These are phyloP conservation scores for Fusarium succisae DNA, from an alignment of 2,329 filamentous ascomycete species.

Conservation along the genomic window DNA sequence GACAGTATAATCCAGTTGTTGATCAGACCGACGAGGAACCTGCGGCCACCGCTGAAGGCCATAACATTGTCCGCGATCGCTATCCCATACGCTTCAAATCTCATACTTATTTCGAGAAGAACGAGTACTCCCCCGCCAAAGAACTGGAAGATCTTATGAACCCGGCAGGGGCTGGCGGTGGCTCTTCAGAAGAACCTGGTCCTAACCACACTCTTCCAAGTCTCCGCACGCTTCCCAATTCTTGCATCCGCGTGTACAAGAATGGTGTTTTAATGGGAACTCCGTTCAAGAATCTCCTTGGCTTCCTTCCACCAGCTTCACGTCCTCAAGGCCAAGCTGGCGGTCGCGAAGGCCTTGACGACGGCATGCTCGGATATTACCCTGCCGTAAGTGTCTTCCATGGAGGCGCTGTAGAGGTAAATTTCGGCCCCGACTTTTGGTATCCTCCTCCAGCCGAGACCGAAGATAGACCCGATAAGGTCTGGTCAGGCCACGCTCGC, in stretches of 20 bases:
- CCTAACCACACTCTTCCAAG: constrained; percentile 77
- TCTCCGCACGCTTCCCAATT: constrained; percentile 87
- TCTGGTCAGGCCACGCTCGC: constrained; percentile 34
- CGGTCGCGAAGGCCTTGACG: constrained; percentile 87
- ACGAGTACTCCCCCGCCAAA: constrained; percentile 87
- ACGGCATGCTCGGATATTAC: constrained; percentile 95
- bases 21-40: constrained; percentile 71
- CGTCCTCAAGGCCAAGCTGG: constrained; percentile 76
- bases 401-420: constrained; percentile 89
- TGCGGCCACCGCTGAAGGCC: constrained; percentile 63
- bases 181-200: constrained; percentile 68
- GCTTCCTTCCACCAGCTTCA: constrained; percentile 91
- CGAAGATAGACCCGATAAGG: constrained; percentile 60
- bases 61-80: constrained; percentile 92
- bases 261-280: constrained; percentile 89
- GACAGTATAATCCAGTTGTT: constrained; percentile 86
- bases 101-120: constrained; percentile 92
- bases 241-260: constrained; percentile 89
- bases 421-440: constrained; percentile 96
- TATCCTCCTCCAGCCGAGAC: constrained; percentile 74
- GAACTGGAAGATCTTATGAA: constrained; percentile 88
- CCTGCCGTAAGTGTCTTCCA: constrained; percentile 92
- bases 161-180: constrained; percentile 56
- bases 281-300: constrained; percentile 85
- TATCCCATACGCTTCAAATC: constrained; percentile 95